Evolutionary conservation across 2,329 filamentous ascomycete species (phyloP).

Genomic region (Nannizziopsis arthrosporioides): DNA sequence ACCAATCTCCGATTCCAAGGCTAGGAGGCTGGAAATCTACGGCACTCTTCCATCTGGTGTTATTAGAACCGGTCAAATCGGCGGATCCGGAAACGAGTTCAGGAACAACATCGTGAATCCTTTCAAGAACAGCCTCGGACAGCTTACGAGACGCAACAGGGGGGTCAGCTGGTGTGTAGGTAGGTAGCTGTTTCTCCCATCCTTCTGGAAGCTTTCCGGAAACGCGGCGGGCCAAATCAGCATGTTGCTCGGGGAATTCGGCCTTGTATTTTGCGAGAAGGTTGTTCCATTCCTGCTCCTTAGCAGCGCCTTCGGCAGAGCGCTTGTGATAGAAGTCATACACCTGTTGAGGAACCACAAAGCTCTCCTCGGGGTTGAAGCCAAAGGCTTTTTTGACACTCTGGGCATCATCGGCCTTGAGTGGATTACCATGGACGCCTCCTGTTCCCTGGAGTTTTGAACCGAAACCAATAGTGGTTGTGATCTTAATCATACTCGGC

Average conservation of each 20-base stretch:
- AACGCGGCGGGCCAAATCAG: conserved; percentile 70
- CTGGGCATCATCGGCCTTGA: conserved; percentile 90
- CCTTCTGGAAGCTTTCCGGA: conserved; percentile 78
- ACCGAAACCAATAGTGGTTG: conserved; percentile 93
- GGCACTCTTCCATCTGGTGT: conserved; percentile 95
- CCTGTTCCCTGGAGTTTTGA: conserved; percentile 87
- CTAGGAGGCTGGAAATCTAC: conserved; percentile 92
- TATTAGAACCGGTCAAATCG: conserved; percentile 95
- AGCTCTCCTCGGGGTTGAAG: conserved; percentile 88
- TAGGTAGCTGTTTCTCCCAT: conserved; percentile 88
- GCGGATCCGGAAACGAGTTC: conserved; percentile 93
- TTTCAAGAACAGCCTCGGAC: conserved; percentile 83
- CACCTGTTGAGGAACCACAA: conserved; percentile 86
- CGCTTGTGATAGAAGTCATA: conserved; percentile 85
- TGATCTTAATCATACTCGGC: conserved; percentile 92
- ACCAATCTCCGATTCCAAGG: conserved; percentile 75
- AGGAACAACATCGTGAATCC: conserved; percentile 69
- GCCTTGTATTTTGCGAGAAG: conserved; percentile 75
- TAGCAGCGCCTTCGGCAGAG: conserved; percentile 71
- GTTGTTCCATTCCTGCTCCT: conserved; percentile 90
- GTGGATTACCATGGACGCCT: conserved; percentile 88
- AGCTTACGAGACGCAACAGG: conserved; percentile 91
- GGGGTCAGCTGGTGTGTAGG: conserved; percentile 74
- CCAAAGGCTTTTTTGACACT: conserved; percentile 90
- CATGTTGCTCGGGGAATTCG: conserved; percentile 65